Evolutionary conservation across 2,329 filamentous ascomycete species (phyloP).

Genomic region (Calonectria multiphialidica): DNA sequence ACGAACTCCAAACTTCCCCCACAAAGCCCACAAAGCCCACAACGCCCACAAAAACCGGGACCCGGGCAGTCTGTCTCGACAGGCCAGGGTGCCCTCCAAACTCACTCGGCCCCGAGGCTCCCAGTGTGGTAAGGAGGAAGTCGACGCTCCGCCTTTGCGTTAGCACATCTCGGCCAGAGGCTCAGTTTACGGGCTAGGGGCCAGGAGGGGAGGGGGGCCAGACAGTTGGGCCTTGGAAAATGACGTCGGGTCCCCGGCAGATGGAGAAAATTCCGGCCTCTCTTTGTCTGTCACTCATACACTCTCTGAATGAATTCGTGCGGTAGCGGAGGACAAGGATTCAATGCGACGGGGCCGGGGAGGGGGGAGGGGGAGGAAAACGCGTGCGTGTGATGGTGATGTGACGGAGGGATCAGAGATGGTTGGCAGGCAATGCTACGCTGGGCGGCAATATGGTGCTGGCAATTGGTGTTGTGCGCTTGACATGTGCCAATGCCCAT

Average conservation of each 20-base stretch:
- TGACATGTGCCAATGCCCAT: not conserved
- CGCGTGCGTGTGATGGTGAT: not conserved
- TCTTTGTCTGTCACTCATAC: too few relatives aligned
- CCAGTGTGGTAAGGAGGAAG: constrained; percentile 3
- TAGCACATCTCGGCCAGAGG: constrained; percentile 14
- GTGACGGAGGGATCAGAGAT: not conserved
- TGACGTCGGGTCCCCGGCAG: constrained; percentile 8
- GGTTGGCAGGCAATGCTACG: not conserved
- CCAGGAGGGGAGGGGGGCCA: too few relatives aligned
- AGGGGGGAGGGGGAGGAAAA: too few relatives aligned
- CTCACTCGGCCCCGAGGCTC: not conserved
- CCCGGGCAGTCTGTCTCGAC: not conserved
- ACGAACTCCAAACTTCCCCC: constrained; percentile 3
- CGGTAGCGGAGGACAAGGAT: too few relatives aligned
- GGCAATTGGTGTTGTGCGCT: constrained; percentile 11
- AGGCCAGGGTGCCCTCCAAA: not conserved
- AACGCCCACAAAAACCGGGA: not conserved
- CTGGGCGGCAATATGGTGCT: constrained; percentile 13
- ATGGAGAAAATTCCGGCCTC: constrained; percentile 11
- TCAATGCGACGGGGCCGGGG: not conserved
- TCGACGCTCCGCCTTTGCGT: constrained; percentile 7
- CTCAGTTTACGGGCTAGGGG: constrained; percentile 14
- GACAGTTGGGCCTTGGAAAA: not conserved
- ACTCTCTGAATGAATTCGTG: too few relatives aligned
- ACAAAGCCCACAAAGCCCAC: not conserved